Conservation (phyloP, 768 basidiomycete species). For the Jaapia argillacea region DNA sequence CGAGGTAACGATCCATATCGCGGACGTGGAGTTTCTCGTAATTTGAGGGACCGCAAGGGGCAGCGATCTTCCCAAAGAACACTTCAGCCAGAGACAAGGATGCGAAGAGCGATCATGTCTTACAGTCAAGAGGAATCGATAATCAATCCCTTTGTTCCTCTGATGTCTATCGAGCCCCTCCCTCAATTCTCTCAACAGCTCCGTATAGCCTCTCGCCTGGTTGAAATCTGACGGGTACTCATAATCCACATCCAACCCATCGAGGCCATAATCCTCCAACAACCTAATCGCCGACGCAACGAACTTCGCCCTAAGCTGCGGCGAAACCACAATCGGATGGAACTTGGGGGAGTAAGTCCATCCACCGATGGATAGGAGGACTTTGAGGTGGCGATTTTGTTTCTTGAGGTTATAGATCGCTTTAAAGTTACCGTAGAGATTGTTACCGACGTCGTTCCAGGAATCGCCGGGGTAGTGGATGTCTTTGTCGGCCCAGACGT, state of each 20-base stretch:
- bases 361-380: conserved; percentile 85
- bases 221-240: conserved; percentile 79
- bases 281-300: conserved; percentile 72
- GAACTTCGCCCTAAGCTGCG: conserved; percentile 58
- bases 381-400: conserved; percentile 67
- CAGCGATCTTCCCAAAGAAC: conserved; percentile 64
- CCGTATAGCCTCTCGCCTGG: conserved; percentile 78
- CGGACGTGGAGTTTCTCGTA: conserved; percentile 68
- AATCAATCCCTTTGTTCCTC: conserved; percentile 46
- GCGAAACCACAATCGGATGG: conserved; percentile 68
- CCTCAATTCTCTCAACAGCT: conserved; percentile 71
- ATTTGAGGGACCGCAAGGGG: conserved; percentile 85
- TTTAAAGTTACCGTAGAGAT: conserved; percentile 94
- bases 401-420: conserved; percentile 90
- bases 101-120: conserved; percentile 14
- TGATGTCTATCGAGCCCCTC: conserved; percentile 69
- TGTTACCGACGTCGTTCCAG: conserved; percentile 86
- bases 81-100: conserved; percentile 6
- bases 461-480: conserved; percentile 94
- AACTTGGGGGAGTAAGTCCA: conserved; percentile 91
- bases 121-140: conserved; percentile 69
- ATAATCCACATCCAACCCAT: conserved; percentile 88
- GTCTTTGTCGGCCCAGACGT: conserved; percentile 92
- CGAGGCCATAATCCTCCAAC: conserved; percentile 86
- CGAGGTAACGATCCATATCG: conserved; percentile 83